phyloP scores from a whole-genome alignment of 805 yeast genomes.

The Suhomyces xylopsoci region DNA sequence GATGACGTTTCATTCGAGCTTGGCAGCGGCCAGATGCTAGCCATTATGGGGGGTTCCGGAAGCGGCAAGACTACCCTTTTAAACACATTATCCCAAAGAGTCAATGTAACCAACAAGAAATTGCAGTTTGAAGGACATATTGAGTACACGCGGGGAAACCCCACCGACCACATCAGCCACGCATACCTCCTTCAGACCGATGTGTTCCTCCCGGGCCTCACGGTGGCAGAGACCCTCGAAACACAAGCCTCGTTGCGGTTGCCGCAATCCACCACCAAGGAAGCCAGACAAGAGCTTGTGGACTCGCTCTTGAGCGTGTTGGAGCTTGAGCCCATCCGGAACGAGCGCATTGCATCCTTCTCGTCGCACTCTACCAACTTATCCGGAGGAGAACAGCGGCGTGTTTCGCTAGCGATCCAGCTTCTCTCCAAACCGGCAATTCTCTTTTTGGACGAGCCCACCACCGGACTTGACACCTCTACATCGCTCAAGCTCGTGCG shows the following conservation, averaged over 20 bases:
- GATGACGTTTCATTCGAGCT: slow-evolving; percentile 56
- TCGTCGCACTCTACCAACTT: slow-evolving; percentile 55
- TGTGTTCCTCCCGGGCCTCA: slow-evolving; percentile 63
- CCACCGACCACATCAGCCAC: slow-evolving; percentile 17
- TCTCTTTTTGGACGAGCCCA: slow-evolving; percentile 81
- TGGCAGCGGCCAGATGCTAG: slow-evolving; percentile 61
- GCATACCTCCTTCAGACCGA: slow-evolving; percentile 81
- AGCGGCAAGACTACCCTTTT: slow-evolving; percentile 81
- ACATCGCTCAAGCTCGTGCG: slow-evolving; percentile 65
- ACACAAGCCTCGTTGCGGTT: slow-evolving; percentile 72
- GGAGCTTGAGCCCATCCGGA: slow-evolving; percentile 61
- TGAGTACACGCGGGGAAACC: slow-evolving; percentile 18
- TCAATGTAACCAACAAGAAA: slow-evolving; percentile 37
- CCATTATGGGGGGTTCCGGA: slow-evolving; percentile 86
- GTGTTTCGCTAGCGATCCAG: slow-evolving; percentile 77
- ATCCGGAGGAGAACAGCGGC: slow-evolving; percentile 82
- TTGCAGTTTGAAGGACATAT: slow-evolving; percentile 44
- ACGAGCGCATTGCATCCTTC: slow-evolving; percentile 52
- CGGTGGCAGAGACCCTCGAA: slow-evolving; percentile 66
- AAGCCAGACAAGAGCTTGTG: slow-evolving; percentile 49
- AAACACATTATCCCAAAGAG: slow-evolving; percentile 59
- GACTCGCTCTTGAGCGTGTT: slow-evolving; percentile 59
- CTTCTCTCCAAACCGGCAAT: slow-evolving; percentile 72
- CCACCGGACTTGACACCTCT: slow-evolving; percentile 81
- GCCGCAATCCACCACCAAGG: slow-evolving; percentile 41